These are phyloP conservation scores for Metschnikowia reukaufii DNA, from an alignment of 805 yeast genomes.

Conservation along the genomic window DNA sequence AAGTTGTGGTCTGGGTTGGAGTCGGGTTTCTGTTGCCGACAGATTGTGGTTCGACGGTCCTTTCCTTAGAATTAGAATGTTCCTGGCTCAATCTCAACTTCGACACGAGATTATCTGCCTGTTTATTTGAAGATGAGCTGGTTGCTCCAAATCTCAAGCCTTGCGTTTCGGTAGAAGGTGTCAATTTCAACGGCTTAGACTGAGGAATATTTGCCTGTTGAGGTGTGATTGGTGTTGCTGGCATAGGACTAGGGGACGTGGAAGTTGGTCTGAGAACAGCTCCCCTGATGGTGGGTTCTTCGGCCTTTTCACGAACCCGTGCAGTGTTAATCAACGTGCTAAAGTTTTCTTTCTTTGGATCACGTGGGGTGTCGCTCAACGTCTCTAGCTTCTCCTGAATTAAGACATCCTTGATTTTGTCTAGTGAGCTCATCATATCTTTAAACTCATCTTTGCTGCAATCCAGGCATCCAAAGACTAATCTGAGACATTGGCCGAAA, in stretches of 20 bases:
- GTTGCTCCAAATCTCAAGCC: slow-evolving; percentile 14
- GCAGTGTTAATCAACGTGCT: slow-evolving; percentile 34
- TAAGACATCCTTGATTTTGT: slow-evolving; percentile 10
- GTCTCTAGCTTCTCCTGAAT: slow-evolving; percentile 11
- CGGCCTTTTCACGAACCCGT: slow-evolving; percentile 23
- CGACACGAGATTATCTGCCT: neutral
- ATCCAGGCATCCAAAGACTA: slow-evolving; percentile 40
- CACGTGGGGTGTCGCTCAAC: slow-evolving; percentile 3
- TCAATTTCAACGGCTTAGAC: slow-evolving; percentile 11
- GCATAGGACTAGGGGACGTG: slow-evolving; percentile 1
- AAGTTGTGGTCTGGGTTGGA: neutral
- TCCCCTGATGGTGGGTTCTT: slow-evolving; percentile 24
- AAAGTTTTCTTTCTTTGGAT: slow-evolving; percentile 21
- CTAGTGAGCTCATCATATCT: slow-evolving; percentile 22
- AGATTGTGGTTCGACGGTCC: neutral
- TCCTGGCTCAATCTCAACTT: slow-evolving; percentile 6
- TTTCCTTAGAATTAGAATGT: neutral
- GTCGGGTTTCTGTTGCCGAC: neutral
- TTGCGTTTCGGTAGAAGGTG: slow-evolving; percentile 4
- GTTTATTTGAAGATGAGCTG: slow-evolving; percentile 4
- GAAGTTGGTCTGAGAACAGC: slow-evolving; percentile 19
- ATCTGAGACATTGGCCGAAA: slow-evolving; percentile 21
- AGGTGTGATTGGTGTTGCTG: neutral
- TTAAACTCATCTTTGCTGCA: slow-evolving; percentile 37
- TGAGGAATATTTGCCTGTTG: slow-evolving; percentile 1